A percentile compares a stretch with the other conserved stretches of the same genome.
These are phyloP conservation scores for Clitopilus passeckerianus DNA, from an alignment of 768 basidiomycete species.

Conservation along the genomic window DNA sequence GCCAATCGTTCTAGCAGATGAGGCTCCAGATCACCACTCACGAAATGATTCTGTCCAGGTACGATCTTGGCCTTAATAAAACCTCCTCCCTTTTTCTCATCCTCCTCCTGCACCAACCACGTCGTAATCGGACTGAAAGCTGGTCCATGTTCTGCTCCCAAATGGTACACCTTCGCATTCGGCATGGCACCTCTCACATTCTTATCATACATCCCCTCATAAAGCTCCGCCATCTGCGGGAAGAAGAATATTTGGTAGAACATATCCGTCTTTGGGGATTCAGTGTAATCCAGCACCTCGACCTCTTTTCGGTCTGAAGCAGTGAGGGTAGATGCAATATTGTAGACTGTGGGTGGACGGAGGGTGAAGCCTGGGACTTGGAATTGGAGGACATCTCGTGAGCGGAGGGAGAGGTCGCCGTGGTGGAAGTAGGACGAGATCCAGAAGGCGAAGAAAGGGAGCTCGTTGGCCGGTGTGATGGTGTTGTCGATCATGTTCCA, in stretches of 20 bases:
- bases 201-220: background rate
- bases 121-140: background rate
- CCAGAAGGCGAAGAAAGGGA: background rate
- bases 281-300: background rate
- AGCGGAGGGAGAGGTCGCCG: background rate
- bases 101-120: background rate
- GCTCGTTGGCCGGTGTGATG: background rate
- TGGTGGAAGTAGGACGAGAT: background rate
- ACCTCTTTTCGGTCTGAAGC: background rate
- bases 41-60: background rate
- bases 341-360: background rate
- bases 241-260: background rate
- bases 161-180: background rate
- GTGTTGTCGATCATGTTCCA: background rate
- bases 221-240: background rate
- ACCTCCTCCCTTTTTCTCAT: background rate
- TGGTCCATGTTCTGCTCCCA: background rate
- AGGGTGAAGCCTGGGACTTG: background rate
- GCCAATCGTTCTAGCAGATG: too few relatives aligned
- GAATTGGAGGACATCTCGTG: background rate
- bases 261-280: background rate
- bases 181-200: background rate
- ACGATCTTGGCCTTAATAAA: background rate
- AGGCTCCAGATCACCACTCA: background rate
- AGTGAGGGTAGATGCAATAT: background rate